Evolutionary conservation across 2,329 filamentous ascomycete genomes (phyloP), one percentile per base, ranked within the genome.

Genomic region (Talaromyces funiculosus): DNA sequence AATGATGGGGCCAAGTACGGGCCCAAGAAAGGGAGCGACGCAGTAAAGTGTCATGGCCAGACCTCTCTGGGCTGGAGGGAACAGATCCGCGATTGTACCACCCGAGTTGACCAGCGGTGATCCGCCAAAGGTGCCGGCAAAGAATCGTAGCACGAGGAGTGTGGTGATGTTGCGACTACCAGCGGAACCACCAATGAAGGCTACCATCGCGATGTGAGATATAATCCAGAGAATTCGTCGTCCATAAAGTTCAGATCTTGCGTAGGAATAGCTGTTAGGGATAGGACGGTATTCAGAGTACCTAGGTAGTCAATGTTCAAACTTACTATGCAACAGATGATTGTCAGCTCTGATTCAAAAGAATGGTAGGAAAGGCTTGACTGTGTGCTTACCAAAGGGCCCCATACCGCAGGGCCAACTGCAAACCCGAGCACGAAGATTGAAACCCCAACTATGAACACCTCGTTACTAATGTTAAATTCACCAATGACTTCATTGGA

Each of bases 101-200:
- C 77, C 78, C 33, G 77, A 75, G 61, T 79, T 79, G 6, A 77
- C 77, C 26, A 79, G 65, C 1, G 78, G 75, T 10, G 72, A 75
- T 1, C 74, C 77, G 3, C 77, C 77, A 53, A 78, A 77, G 3
- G 75, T 69, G 26, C 77, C 77, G 38, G 76, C 78, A 38, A 79
- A 72, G 75, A 88, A 88, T 53, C 86, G 81, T 22, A 87, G 74
- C 12, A 87, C 78, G 26, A 88, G 71, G 2, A 89, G 76, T 0
- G 82, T 81, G 40, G 75, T 76, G 62, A 86, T 83, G 64, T 80
- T 83, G 47, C 81, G 74, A 0, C 80, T 75, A n/a, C 80, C 84
- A 2, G 83, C 81, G 10, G 78, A 78, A 7, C 78, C 85, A 7
- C 81, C 84, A 63, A 82, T 85, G 69, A 88, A 88, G 0, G 78